Evolutionary conservation across 306 rosid genomes (phyloP), one percentile per base, ranked within the genome.

Genomic region (Amphicarpaea edgeworthii): DNA sequence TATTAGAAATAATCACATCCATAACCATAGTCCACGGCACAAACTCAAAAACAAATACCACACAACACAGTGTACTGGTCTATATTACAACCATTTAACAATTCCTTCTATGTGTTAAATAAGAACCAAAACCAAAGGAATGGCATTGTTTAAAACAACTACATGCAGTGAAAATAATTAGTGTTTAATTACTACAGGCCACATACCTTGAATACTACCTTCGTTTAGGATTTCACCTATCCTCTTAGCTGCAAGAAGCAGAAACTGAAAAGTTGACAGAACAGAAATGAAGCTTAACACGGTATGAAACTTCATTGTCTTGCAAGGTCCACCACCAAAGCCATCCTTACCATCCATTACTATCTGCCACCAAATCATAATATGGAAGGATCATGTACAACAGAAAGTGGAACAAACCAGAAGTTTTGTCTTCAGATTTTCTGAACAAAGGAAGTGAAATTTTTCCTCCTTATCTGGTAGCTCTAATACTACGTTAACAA

Each of bases 131-230:
- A 6, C 14, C 11, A 26, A 53, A 46, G 17, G 15, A 57, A n/a
- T 23, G n/a, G 1, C 6, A 1, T 53, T 8, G n/a, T 26, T 60
- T 58, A 49, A 47, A 66, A 43, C 3, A 12, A 23, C 16, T 2
- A 57, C 32, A 60, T 2, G 45, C 20, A 42, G 19, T 32, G 58
- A 64, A 41, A 46, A 45, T 46, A 49, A 28, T 28, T 28, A 28
- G 34, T n/a, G 32, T 47, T 17, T 1, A 28, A 15, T 43, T 55
- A 63, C 32, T 34, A 58, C 16, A 6, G 30, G 53, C 21, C 20
- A 8, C 72, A 69, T 84, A 92, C 99, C 99, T 92, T 4, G 97
- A 95, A 83, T 90, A 85, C 4, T 88, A 87, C 88, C 89, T 85
- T 34, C 81, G 78, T 70, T 86, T 92, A n/a, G 93, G 91, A 28